Evolutionary conservation across 1,139 yeast species (phyloP).

Genomic region (Geotrichum klebahnii): DNA sequence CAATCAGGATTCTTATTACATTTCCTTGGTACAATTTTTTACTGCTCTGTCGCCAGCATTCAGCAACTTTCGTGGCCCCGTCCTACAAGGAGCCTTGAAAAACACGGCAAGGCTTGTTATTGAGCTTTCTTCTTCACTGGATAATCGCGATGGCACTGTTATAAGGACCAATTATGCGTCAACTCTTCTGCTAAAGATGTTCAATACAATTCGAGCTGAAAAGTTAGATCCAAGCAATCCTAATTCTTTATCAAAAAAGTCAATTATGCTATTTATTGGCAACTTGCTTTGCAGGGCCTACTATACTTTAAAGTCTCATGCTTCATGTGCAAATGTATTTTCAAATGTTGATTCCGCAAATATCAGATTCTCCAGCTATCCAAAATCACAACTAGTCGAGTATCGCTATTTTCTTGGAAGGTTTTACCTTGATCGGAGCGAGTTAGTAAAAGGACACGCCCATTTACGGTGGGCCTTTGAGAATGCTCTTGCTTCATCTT

Average conservation of each 20-base stretch:
- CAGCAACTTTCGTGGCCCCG: constrained; percentile 51
- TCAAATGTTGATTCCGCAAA: constrained; percentile 65
- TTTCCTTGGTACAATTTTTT: constrained; percentile 50
- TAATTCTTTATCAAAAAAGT: constrained; percentile 41
- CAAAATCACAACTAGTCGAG: constrained; percentile 54
- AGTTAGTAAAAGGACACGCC: constrained; percentile 51
- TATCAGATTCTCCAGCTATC: constrained; percentile 46
- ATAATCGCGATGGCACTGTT: constrained; percentile 38
- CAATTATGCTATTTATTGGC: constrained; percentile 54
- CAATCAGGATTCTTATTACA: constrained; percentile 56
- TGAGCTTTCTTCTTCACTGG: constrained; percentile 52
- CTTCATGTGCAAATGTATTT: constrained; percentile 69
- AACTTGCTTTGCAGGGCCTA: constrained; percentile 59
- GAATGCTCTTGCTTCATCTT: constrained; percentile 41
- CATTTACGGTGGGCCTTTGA: constrained; percentile 63
- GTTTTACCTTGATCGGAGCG: constrained; percentile 59
- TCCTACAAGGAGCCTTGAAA: constrained; percentile 47
- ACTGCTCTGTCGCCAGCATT: constrained; percentile 59
- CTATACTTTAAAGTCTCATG: constrained; percentile 58
- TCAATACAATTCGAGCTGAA: constrained; percentile 62
- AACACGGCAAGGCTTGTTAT: constrained; percentile 45
- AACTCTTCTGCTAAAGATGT: constrained; percentile 53
- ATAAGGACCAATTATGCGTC: constrained; percentile 56
- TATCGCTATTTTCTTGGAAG: constrained; percentile 67
- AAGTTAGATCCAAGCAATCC: constrained; percentile 37